Evolutionary conservation across 1,139 yeast species (phyloP), one percentile per base, ranked within the genome.

Genomic region (Kurtzmaniella quercitrusa): DNA sequence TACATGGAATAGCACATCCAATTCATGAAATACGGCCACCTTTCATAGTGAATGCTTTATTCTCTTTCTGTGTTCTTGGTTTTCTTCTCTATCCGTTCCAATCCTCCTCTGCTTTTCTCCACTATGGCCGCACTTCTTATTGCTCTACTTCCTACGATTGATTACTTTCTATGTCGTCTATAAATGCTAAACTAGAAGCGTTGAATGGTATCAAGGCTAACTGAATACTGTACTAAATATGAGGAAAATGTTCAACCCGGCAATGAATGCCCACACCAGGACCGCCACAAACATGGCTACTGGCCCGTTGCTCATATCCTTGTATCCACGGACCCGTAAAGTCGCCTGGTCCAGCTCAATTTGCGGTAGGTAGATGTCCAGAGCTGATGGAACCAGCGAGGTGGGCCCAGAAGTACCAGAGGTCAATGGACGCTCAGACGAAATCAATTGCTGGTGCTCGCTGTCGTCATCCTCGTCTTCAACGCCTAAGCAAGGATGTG

Each of bases 231-330:
- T 63, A 54, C 78, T 75, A 11, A 69, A 67, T 39, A 79, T 65
- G 53, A 79, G 67, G 63, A 75, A 78, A 41, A 74, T 59, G 50
- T 79, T 79, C 52, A 79, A 66, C 37, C 72, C 56, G 2, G 81
- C 68, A 39, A 79, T 75, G 45, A 78, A 68, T 1, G 70, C 70
- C 84, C 84, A 79, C 5, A 75, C 65, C 39, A 72, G 44, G 7
- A 77, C 57, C 7, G 83, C 81, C 9, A 63, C 45, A 25, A 68
- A 55, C 1, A 80, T 55, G 19, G 77, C 70, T 9, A 65, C 36
- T 2, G 72, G 70, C 1, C 81, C 73, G 53, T 79, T 79, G 53
- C 82, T 77, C 68, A 77, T 75, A 54, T 78, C 82, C 46, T 68
- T 73, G 52, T 65, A 77, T 23, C 70, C 73, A 43, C 59, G 59